Conservation (phyloP, 2,329 filamentous ascomycete genomes). For the Paracoccidioides brasiliensis region DNA sequence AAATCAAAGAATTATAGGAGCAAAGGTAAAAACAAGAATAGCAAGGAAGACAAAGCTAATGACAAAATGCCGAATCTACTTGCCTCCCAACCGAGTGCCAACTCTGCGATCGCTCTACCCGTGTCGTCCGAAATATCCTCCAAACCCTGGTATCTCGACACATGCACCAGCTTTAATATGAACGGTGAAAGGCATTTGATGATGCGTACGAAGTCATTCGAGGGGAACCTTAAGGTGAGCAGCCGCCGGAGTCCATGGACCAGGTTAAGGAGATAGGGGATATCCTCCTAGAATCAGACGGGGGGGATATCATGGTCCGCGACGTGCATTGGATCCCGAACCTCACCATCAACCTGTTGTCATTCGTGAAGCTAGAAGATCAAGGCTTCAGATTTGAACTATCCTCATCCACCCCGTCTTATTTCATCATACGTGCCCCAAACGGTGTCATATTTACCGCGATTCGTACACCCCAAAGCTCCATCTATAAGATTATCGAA, state of each 20-base stretch:
- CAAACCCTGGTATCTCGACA: too few relatives aligned
- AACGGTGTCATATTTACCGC: not conserved
- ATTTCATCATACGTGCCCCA: not conserved
- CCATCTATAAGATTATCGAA: not conserved
- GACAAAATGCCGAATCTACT: too few relatives aligned
- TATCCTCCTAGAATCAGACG: not conserved
- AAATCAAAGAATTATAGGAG: too few relatives aligned
- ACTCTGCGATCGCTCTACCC: too few relatives aligned
- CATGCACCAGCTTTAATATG: too few relatives aligned
- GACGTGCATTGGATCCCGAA: not conserved
- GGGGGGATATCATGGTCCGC: not conserved
- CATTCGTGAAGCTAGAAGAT: not conserved
- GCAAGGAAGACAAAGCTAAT: too few relatives aligned
- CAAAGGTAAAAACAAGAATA: too few relatives aligned
- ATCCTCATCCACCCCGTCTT: not conserved
- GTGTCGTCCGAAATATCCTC: too few relatives aligned
- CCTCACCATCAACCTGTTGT: not conserved
- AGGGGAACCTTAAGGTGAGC: not conserved
- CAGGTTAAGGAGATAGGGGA: not conserved
- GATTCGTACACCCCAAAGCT: not conserved
- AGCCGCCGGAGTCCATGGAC: not conserved
- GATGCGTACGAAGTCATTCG: too few relatives aligned
- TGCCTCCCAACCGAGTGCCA: too few relatives aligned
- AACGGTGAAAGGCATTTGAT: too few relatives aligned
- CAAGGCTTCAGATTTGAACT: not conserved